Evolutionary conservation across 805 yeast species (phyloP), one percentile per base, ranked within the genome.

Genomic region (Saccharomyces jurei): DNA sequence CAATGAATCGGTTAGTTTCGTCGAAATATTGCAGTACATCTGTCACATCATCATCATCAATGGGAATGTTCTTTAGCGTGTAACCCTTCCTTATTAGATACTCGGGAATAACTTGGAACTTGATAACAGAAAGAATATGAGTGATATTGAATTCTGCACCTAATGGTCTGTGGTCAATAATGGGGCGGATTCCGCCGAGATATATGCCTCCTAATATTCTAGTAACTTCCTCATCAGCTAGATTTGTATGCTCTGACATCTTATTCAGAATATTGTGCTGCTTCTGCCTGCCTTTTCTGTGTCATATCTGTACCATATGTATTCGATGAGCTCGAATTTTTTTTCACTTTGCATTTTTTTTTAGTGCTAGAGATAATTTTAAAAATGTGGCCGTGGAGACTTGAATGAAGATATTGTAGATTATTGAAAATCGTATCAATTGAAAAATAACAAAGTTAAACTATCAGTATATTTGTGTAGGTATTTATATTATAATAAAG

Each of bases 131-230:
- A 25, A 92, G 67, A 10, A 94, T 80, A 64, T 86, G 89, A 0
- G 89, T 79, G 47, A 94, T 83, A 9, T 80, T 78, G 60, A 77
- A 71, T 25, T 79, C 74, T 25, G 74, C 73, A 30, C 69, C 71
- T 47, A 88, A 69, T 47, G 86, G 82, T 13, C 75, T 69, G 46
- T 72, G 77, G 2, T 81, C 77, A 14, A 78, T 71, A 25, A 90
- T 71, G 0, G 96, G 87, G 51, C 79, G 81, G 22, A 85, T 73
- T 0, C 94, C 81, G 4, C 96, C 90, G 14, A 92, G 69, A 70
- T 83, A 87, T 1, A 92, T 77, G 8, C 84, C 84, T 27, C 95
- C 96, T n/a, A 88, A 69, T n/a, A 90, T 78, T 63, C 95, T 75
- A 53, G 80, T 64, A 10, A 64, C 46, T 55, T 67, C 69, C 1